phyloP scores from a whole-genome alignment of 1,284 basidiomycete species.

The Amylostereum chailletii region DNA sequence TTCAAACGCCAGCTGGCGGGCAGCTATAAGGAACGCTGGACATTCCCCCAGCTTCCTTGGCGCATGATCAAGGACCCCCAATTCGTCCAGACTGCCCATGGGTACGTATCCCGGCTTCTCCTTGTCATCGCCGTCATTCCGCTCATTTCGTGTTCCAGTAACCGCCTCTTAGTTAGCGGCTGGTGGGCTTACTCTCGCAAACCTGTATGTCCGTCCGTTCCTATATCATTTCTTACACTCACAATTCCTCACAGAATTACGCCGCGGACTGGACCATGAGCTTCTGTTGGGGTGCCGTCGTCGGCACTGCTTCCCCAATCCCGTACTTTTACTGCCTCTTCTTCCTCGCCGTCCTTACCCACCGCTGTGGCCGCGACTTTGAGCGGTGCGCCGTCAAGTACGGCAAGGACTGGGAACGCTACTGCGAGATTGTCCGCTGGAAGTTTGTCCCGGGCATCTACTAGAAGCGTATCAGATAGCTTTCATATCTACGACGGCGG shows the following conservation, averaged over 20 bases:
- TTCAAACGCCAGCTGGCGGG: slow-evolving; percentile 98
- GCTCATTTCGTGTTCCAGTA: slow-evolving; percentile 32
- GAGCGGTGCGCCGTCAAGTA: slow-evolving; percentile 92
- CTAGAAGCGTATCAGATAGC: slow-evolving; percentile 13
- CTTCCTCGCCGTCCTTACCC: slow-evolving; percentile 85
- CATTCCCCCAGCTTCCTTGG: slow-evolving; percentile 93
- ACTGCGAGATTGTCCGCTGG: slow-evolving; percentile 80
- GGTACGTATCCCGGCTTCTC: slow-evolving; percentile 32
- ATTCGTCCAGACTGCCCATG: slow-evolving; percentile 91
- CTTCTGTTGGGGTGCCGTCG: slow-evolving; percentile 84
- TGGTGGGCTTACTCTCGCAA: slow-evolving; percentile 91
- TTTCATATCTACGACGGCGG: too few species aligned
- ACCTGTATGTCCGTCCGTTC: slow-evolving; percentile 42
- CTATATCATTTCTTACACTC: not conserved
- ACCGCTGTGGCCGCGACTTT: slow-evolving; percentile 86
- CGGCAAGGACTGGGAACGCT: slow-evolving; percentile 90
- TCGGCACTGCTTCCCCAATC: slow-evolving; percentile 79
- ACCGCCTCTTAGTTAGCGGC: slow-evolving; percentile 77
- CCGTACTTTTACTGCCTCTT: slow-evolving; percentile 95
- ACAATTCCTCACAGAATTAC: slow-evolving; percentile 47
- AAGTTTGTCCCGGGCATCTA: slow-evolving; percentile 82
- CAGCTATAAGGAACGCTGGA: slow-evolving; percentile 76
- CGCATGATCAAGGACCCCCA: slow-evolving; percentile 83
- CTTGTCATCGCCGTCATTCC: not conserved
- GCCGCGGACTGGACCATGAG: slow-evolving; percentile 86